Evolutionary conservation across 805 yeast species (phyloP), one percentile per base, ranked within the genome.

Genomic region (Huiozyma naganishii): DNA sequence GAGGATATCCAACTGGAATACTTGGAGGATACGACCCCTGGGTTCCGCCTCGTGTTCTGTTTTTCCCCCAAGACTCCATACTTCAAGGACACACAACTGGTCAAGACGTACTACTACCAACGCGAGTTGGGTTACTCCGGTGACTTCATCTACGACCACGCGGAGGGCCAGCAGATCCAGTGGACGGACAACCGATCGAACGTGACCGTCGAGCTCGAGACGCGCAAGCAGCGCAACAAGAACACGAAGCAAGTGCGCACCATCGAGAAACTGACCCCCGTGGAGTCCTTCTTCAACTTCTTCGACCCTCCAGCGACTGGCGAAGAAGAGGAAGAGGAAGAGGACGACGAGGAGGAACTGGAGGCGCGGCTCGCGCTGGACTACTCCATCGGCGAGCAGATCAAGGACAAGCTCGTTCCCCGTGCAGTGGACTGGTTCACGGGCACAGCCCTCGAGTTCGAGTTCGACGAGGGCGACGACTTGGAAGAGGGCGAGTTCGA

Each of bases 361-460:
- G 96, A 88, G 64, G 81, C 78, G 45, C 77, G 86, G 60, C 73
- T 92, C 57, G 96, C 88, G 55, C 71, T 85, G 55, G 98, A 92
- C 68, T 92, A 92, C 70, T 92, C 88, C 60, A 73, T 92, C 50
- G 98, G 97, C 49, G 98, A 92, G 67, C 89, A 89, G 58, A 77
- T 92, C 63, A 92, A 92, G 71, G 97, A 92, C 65, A 84, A 92
- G 65, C 75, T 92, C 61, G 81, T 92, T 49, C 97, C 97, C 49
- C 80, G 96, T 61, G 97, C 97, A 42, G 76, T 92, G 57, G 97
- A 90, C 64, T 92, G 98, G 97, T 92, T 88, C 65, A 90, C 98
- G 7, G 98, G 98, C 40, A 87, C 87, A 52, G 98, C 98, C 27
- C 74, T 90, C 46, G 95, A 84, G 45, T 84, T 76, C 59, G 82